A percentile compares a stretch with the other conserved stretches of the same genome.
These are phyloP conservation scores for Umbelopsis ramanniana DNA, from an alignment of 192 early-diverging fungal species.

Conservation along the genomic window DNA sequence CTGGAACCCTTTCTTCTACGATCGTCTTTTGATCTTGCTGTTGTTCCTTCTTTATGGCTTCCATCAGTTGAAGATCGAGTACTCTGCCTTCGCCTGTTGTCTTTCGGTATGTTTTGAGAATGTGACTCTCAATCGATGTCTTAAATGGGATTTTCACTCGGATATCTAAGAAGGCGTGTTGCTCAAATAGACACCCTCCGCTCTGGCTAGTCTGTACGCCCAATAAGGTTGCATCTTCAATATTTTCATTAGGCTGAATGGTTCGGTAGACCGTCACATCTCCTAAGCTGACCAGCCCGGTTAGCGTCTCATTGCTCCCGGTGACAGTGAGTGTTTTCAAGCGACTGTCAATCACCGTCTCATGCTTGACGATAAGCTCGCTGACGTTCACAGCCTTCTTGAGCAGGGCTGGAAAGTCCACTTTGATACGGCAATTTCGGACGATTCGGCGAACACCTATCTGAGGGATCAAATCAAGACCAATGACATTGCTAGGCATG, in stretches of 20 bases:
- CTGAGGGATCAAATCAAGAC: conserved; percentile 6
- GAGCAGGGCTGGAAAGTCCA: conserved; percentile 22
- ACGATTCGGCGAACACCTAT: conserved; percentile 19
- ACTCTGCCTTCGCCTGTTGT: conserved; percentile 20
- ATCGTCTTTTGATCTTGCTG: neutral
- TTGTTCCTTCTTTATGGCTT: neutral
- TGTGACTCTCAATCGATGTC: conserved; percentile 13
- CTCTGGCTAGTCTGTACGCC: conserved; percentile 1
- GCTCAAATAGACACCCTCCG: conserved; percentile 14
- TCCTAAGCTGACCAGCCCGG: conserved; percentile 8
- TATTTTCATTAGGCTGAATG: neutral
- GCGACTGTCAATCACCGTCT: conserved; percentile 21
- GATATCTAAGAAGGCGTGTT: conserved; percentile 24
- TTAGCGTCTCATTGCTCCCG: conserved; percentile 13
- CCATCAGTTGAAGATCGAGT: conserved; percentile 15
- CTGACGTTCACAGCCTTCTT: conserved; percentile 15
- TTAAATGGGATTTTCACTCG: conserved; percentile 20
- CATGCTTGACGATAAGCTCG: conserved; percentile 20
- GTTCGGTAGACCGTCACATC: conserved; percentile 20
- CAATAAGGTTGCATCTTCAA: conserved; percentile 3
- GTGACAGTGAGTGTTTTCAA: neutral
- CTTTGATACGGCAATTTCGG: conserved; percentile 16
- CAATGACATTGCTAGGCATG: neutral
- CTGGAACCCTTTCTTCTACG: neutral
- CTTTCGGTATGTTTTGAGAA: conserved; percentile 19